These are phyloP conservation scores for Salvia splendens DNA, from an alignment of 257 asterid genomes.

Conservation along the genomic window DNA sequence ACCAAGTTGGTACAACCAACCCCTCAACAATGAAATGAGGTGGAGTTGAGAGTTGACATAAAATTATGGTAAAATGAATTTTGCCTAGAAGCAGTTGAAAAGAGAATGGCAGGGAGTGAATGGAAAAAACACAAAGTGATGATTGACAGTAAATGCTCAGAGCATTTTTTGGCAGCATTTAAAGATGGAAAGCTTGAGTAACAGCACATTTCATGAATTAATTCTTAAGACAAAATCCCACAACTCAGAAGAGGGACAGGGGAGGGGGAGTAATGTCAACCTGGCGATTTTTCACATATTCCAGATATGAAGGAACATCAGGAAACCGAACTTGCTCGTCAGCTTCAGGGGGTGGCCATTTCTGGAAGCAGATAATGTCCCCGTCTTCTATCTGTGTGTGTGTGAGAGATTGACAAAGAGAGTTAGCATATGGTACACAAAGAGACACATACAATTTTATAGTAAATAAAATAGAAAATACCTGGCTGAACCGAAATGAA, in stretches of 20 bases:
- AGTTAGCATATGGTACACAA: constrained; percentile 12
- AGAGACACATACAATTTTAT: constrained; percentile 12
- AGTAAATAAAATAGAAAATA: constrained; percentile 29
- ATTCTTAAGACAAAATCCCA: not conserved
- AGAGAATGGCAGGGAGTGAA: not conserved
- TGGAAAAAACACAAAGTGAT: constrained; percentile 2
- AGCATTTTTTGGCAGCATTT: not conserved
- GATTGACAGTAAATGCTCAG: constrained; percentile 1
- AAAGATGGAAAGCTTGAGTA: constrained; percentile 1
- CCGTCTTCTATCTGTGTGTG: constrained; percentile 85
- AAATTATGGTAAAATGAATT: constrained; percentile 7
- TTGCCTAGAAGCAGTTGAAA: constrained; percentile 1
- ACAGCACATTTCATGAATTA: constrained; percentile 9
- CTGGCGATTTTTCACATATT: constrained; percentile 96
- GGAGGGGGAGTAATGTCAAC: constrained; percentile 34
- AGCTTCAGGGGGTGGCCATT: constrained; percentile 57
- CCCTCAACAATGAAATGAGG: constrained; percentile 1
- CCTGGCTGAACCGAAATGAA: constrained; percentile 85
- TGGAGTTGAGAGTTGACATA: constrained; percentile 10
- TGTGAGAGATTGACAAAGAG: not conserved
- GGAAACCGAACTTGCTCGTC: constrained; percentile 70
- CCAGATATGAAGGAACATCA: constrained; percentile 83
- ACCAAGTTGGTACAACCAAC: not conserved
- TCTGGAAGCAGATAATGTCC: constrained; percentile 95
- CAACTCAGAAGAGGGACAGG: not conserved